Evolutionary conservation across 805 yeast genomes (phyloP).

Genomic region (Barnettozyma vustinii): DNA sequence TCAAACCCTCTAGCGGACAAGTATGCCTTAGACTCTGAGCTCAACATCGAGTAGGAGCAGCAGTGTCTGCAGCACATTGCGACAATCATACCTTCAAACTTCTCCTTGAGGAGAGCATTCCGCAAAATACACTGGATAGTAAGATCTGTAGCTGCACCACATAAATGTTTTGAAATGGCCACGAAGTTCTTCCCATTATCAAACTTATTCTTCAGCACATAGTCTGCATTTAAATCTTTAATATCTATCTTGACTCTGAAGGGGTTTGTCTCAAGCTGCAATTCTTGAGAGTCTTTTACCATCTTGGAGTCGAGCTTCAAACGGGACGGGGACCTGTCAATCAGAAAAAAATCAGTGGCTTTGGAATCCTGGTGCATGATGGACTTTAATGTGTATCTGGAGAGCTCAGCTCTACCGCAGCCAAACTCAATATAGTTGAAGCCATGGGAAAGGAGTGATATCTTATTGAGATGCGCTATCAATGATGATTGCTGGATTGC

Average conservation of each 20-base stretch:
- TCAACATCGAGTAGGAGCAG: conserved; percentile 58
- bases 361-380: conserved; percentile 19
- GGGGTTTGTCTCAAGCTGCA: conserved; percentile 28
- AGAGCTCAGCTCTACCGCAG: conserved; percentile 83
- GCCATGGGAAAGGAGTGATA: conserved; percentile 32
- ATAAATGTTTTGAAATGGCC: conserved; percentile 80
- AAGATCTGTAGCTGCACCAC: conserved; percentile 92
- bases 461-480: conserved; percentile 55
- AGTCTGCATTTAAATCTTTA: conserved; percentile 59
- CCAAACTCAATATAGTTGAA: conserved; percentile 71
- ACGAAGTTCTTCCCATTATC: conserved; percentile 29
- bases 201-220: conserved; percentile 32
- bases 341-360: conserved; percentile 42
- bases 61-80: conserved; percentile 95
- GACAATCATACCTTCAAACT: conserved; percentile 56
- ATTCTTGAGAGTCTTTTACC: conserved; percentile 41
- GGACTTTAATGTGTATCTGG: conserved; percentile 49
- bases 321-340: conserved; percentile 74
- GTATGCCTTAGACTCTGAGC: conserved; percentile 22
- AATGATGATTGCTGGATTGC: conserved; percentile 78
- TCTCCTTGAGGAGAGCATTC: conserved; percentile 24
- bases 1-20: conserved; percentile 23
- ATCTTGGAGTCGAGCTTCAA: conserved; percentile 76
- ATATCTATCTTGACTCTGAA: conserved; percentile 67
- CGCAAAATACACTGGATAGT: conserved; percentile 61